Conservation (phyloP, 257 asterid species). For the Paulownia fortunei region DNA sequence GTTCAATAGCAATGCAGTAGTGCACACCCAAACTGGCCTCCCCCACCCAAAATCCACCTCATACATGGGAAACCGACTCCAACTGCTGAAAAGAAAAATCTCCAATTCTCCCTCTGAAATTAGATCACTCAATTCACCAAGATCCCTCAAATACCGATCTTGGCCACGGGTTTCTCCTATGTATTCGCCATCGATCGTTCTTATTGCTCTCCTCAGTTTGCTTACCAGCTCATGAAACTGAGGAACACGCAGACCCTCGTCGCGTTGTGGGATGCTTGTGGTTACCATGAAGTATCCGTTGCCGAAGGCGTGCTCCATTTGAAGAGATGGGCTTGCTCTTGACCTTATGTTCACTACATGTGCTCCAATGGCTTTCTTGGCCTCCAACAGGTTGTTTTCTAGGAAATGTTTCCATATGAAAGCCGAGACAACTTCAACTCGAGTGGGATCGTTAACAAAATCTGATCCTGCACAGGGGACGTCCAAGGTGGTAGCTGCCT, state of each 20-base stretch:
- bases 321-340: slow-evolving; percentile 24
- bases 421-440: slow-evolving; percentile 52
- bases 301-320: neutral
- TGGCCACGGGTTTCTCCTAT: slow-evolving; percentile 25
- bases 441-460: slow-evolving; percentile 34
- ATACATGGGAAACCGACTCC: slow-evolving; percentile 57
- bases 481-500: neutral
- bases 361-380: neutral
- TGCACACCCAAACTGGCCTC: slow-evolving; percentile 47
- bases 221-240: slow-evolving; percentile 22
- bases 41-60: slow-evolving; percentile 65
- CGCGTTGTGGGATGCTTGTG: neutral
- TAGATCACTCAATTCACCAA: neutral
- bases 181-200: slow-evolving; percentile 30
- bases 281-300: slow-evolving; percentile 14
- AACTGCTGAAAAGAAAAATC: slow-evolving; percentile 45
- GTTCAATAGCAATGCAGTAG: slow-evolving; percentile 37
- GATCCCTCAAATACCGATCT: slow-evolving; percentile 13
- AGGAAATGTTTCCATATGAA: slow-evolving; percentile 43
- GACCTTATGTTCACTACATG: slow-evolving; percentile 37
- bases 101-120: slow-evolving; percentile 27
- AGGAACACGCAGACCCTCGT: neutral
- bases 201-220: slow-evolving; percentile 41
- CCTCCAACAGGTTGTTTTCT: neutral
- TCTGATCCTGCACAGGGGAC: neutral